These are phyloP conservation scores for Neolecta irregularis DNA, from an alignment of 1,139 yeast genomes.

Conservation along the genomic window DNA sequence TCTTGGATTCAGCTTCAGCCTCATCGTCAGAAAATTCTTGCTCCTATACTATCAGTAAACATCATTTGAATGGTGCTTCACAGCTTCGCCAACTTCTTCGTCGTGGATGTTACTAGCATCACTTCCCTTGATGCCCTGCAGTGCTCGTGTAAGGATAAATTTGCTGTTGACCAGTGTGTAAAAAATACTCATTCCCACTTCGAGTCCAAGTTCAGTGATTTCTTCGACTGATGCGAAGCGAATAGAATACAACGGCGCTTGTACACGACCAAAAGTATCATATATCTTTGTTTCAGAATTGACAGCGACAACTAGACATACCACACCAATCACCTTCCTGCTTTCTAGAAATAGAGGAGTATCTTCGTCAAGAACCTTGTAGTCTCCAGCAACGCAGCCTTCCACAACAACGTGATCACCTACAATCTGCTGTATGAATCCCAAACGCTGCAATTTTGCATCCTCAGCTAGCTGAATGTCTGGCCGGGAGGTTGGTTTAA, in stretches of 20 bases:
- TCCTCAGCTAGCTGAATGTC: conserved; percentile 41
- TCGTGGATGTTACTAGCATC: conserved; percentile 93
- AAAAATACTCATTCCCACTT: conserved; percentile 44
- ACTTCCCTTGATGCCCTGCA: conserved; percentile 61
- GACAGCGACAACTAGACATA: conserved; percentile 27
- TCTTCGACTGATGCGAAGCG: conserved; percentile 45
- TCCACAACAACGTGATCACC: conserved; percentile 54
- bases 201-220: conserved; percentile 29
- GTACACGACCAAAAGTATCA: conserved; percentile 83
- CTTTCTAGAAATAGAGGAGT: conserved; percentile 69
- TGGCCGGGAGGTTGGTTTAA: conserved; percentile 50
- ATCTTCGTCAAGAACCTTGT: conserved; percentile 64
- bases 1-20: conserved; percentile 15
- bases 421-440: conserved; percentile 53
- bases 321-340: conserved; percentile 56
- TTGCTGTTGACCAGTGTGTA: conserved; percentile 72
- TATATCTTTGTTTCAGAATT: conserved; percentile 9
- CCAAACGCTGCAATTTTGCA: conserved; percentile 59
- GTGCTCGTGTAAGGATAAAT: conserved; percentile 58
- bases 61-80: too few relatives aligned
- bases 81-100: conserved; percentile 83
- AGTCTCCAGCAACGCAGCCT: conserved; percentile 73
- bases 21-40: conserved; percentile 85
- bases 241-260: conserved; percentile 69
- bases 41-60: too few relatives aligned